Evolutionary conservation across 2,329 filamentous ascomycete species (phyloP).

Genomic region (Fusarium torreyae): DNA sequence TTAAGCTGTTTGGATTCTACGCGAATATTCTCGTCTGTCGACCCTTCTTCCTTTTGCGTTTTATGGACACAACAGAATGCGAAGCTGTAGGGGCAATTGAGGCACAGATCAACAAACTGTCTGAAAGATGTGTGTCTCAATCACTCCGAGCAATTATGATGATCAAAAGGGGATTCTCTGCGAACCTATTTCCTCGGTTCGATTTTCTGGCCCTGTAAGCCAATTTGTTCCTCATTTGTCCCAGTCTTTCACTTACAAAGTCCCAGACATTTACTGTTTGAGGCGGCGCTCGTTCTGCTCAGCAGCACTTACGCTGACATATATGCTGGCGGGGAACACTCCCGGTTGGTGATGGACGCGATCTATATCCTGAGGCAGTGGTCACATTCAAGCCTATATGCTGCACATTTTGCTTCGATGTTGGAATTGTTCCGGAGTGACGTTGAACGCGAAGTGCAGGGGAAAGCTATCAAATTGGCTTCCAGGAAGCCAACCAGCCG

Average conservation of each 20-base stretch:
- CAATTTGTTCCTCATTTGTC: neutral
- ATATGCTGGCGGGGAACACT: constrained; percentile 61
- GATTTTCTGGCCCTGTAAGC: constrained; percentile 72
- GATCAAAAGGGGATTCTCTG: constrained; percentile 61
- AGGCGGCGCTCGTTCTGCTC: constrained; percentile 67
- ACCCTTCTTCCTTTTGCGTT: constrained; percentile 74
- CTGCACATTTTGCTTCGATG: constrained; percentile 65
- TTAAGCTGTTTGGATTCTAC: constrained; percentile 74
- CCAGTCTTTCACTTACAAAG: neutral
- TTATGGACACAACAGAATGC: constrained; percentile 58
- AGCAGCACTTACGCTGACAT: constrained; percentile 70
- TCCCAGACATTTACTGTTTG: constrained; percentile 70
- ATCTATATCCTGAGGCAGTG: constrained; percentile 67
- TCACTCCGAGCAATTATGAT: constrained; percentile 62
- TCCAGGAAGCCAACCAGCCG: neutral
- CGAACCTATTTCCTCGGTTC: constrained; percentile 63
- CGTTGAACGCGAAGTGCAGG: constrained; percentile 9
- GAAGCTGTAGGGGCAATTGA: constrained; percentile 2
- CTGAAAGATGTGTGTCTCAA: constrained; percentile 56
- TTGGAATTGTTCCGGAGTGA: constrained; percentile 61
- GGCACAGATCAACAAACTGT: constrained; percentile 61
- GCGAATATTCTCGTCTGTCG: constrained; percentile 74
- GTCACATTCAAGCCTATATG: constrained; percentile 64
- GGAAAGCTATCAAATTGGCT: neutral
- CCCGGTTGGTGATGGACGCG: constrained; percentile 58